Evolutionary conservation across 2,329 filamentous ascomycete species (phyloP).

Genomic region (Huntiella decipiens): DNA sequence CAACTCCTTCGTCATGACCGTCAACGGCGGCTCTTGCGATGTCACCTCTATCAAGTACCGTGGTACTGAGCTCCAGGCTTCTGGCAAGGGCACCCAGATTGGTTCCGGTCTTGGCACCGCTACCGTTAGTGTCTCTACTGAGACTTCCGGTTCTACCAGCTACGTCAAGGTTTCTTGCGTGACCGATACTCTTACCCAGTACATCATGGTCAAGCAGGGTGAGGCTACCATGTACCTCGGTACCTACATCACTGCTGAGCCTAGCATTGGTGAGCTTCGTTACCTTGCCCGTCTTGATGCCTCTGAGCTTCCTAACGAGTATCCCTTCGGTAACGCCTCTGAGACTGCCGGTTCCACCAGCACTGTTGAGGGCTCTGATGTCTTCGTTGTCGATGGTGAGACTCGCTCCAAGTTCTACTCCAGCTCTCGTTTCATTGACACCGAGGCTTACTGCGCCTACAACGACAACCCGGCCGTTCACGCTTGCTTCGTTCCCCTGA

Average conservation of each 20-base stretch:
- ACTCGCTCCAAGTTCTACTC: constrained; percentile 55
- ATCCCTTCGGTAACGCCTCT: constrained; percentile 35
- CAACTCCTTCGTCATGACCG: constrained; percentile 31
- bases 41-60: constrained; percentile 44
- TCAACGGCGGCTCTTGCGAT: constrained; percentile 37
- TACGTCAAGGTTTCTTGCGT: constrained; percentile 44
- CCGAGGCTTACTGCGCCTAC: constrained; percentile 42
- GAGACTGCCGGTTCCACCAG: constrained; percentile 32
- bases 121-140: constrained; percentile 30
- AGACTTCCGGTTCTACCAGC: constrained; percentile 16
- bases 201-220: constrained; percentile 41
- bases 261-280: constrained; percentile 38
- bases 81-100: constrained; percentile 33
- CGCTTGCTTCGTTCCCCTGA: constrained; percentile 40
- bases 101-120: constrained; percentile 38
- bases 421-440: constrained; percentile 50
- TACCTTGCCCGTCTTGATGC: constrained; percentile 43
- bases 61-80: constrained; percentile 38
- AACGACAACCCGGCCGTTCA: constrained; percentile 26
- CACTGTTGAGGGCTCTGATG: constrained; percentile 37
- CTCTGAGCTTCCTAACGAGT: constrained; percentile 29
- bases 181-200: constrained; percentile 42
- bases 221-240: constrained; percentile 41
- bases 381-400: constrained; percentile 39
- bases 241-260: constrained; percentile 40